phyloP scores from a whole-genome alignment of 2,329 filamentous ascomycete genomes.

The Penicillium sp. region DNA sequence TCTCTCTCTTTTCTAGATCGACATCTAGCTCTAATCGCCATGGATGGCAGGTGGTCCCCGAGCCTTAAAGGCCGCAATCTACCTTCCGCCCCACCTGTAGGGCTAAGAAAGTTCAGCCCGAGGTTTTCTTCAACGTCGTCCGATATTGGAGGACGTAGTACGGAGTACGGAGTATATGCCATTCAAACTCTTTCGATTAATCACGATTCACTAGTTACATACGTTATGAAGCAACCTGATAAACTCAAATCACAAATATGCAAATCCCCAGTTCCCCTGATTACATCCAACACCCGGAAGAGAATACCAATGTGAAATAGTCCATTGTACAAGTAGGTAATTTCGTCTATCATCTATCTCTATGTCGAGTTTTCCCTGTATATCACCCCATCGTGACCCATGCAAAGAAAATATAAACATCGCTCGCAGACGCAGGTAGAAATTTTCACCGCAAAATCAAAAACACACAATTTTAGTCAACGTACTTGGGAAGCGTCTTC shows the following conservation, averaged over 20 bases:
- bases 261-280: not conserved
- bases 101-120: no score
- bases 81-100: no score
- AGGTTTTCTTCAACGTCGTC: no score
- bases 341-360: constrained; percentile 18
- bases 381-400: constrained; percentile 9
- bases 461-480: constrained; percentile 38
- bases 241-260: not conserved
- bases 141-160: no score
- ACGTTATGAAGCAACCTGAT: not conserved
- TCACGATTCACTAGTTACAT: no score
- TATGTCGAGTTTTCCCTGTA: constrained; percentile 13
- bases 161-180: no score
- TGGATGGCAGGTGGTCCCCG: no score
- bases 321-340: constrained; percentile 4
- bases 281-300: not conserved
- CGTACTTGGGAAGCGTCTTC: constrained; percentile 51
- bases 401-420: constrained; percentile 17
- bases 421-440: constrained; percentile 15
- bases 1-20: no score
- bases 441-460: constrained; percentile 5
- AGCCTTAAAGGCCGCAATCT: no score
- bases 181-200: no score
- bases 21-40: no score
- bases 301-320: no score